These are phyloP conservation scores for Coccinonectria pachysandricola DNA, from an alignment of 2,329 filamentous ascomycete species.

Conservation along the genomic window DNA sequence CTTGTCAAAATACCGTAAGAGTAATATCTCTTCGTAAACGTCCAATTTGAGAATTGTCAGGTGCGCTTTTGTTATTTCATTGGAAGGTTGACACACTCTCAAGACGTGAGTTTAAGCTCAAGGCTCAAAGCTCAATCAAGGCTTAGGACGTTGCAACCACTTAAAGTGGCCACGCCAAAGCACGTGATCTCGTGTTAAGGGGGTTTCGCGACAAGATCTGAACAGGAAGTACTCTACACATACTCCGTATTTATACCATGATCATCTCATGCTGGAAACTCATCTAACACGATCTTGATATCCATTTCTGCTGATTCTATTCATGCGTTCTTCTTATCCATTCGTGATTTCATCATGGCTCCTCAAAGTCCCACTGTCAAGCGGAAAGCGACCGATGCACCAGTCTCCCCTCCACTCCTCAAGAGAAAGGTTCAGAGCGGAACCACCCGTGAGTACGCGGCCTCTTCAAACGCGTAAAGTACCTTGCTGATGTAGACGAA, in stretches of 20 bases:
- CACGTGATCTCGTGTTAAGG: conserved; percentile 26
- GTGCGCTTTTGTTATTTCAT: conserved; percentile 1
- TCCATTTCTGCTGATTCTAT: no score
- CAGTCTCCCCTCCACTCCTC: conserved; percentile 42
- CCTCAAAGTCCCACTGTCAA: conserved; percentile 18
- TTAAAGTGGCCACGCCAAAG: background rate
- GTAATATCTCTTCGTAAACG: no score
- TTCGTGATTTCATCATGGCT: conserved; percentile 14
- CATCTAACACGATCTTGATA: no score
- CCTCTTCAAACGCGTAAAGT: background rate
- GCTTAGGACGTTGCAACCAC: conserved; percentile 1
- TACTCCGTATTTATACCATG: no score
- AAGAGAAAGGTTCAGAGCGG: conserved; percentile 43
- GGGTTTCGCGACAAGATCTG: no score
- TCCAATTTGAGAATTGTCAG: no score
- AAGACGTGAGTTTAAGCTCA: background rate
- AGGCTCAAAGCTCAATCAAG: conserved; percentile 5
- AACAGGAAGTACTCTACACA: no score
- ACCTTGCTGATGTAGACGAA: conserved; percentile 8
- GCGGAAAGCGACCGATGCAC: conserved; percentile 27
- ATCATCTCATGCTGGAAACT: no score
- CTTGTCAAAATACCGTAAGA: no score
- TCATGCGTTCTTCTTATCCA: no score
- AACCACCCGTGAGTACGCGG: conserved; percentile 35
- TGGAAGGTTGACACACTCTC: background rate